phyloP scores from a whole-genome alignment of 1,284 basidiomycete species.

The Termitomyces sp. region DNA sequence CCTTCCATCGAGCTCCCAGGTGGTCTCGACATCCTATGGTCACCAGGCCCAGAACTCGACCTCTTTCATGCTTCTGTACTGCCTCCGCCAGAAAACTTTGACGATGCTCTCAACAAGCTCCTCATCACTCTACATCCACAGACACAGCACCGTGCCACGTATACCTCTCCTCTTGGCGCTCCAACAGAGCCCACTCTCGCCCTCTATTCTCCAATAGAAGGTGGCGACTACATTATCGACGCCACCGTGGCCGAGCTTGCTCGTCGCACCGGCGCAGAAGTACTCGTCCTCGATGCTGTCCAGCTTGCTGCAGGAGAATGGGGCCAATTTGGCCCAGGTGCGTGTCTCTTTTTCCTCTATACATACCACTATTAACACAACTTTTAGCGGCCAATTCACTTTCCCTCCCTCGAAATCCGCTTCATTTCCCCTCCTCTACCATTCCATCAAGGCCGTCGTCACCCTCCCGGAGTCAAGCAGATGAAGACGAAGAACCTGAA shows the following conservation, averaged over 20 bases:
- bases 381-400: slow-evolving; percentile 47
- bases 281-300: slow-evolving; percentile 74
- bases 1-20: slow-evolving; percentile 43
- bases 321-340: slow-evolving; percentile 72
- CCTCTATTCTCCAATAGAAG: slow-evolving; percentile 83
- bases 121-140: slow-evolving; percentile 74
- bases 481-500: slow-evolving; percentile 48
- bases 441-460: slow-evolving; percentile 21
- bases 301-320: slow-evolving; percentile 80
- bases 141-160: slow-evolving; percentile 69
- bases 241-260: slow-evolving; percentile 75
- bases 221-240: slow-evolving; percentile 60
- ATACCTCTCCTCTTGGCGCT: slow-evolving; percentile 44
- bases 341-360: slow-evolving; percentile 12
- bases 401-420: slow-evolving; percentile 65
- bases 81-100: slow-evolving; percentile 50
- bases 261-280: slow-evolving; percentile 65
- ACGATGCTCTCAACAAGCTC: slow-evolving; percentile 68
- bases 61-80: slow-evolving; percentile 24
- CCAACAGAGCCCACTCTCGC: slow-evolving; percentile 72
- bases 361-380: not conserved
- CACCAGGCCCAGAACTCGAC: slow-evolving; percentile 35
- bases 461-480: slow-evolving; percentile 30
- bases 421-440: slow-evolving; percentile 51
- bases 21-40: slow-evolving; percentile 62